Percentiles rank a stretch among this genome's conserved stretches.
phyloP scores from a whole-genome alignment of 2,329 filamentous ascomycete species.

The Pyrenophora teres region DNA sequence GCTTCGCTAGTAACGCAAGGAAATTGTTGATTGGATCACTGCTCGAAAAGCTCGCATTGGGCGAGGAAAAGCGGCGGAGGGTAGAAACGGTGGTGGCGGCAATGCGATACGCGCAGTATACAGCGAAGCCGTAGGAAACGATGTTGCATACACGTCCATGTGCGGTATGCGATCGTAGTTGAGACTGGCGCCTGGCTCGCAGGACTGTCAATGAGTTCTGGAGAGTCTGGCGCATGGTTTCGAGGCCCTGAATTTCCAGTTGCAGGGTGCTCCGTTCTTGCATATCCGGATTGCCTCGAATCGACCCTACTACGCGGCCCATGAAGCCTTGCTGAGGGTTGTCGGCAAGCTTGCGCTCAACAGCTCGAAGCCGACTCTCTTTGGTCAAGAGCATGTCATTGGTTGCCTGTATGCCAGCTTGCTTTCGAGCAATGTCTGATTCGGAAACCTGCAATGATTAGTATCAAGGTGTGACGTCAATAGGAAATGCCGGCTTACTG shows the following conservation, averaged over 20 bases:
- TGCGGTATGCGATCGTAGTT: slow-evolving; percentile 69
- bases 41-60: slow-evolving; percentile 62
- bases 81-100: slow-evolving; percentile 71
- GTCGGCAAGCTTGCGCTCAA: slow-evolving; percentile 68
- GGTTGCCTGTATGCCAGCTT: slow-evolving; percentile 77
- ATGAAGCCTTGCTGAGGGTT: slow-evolving; percentile 63
- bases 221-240: slow-evolving; percentile 77
- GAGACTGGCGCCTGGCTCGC: slow-evolving; percentile 65
- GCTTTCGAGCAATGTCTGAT: slow-evolving; percentile 74
- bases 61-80: slow-evolving; percentile 62
- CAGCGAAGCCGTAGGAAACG: slow-evolving; percentile 70
- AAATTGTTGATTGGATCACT: slow-evolving; percentile 85
- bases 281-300: slow-evolving; percentile 65
- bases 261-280: slow-evolving; percentile 62
- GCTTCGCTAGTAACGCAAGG: slow-evolving; percentile 76
- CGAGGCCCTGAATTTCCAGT: slow-evolving; percentile 77
- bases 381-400: slow-evolving; percentile 79
- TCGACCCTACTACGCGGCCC: slow-evolving; percentile 72
- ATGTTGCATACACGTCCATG: slow-evolving; percentile 68
- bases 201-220: slow-evolving; percentile 68
- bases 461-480: not conserved
- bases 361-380: slow-evolving; percentile 69
- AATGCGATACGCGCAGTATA: slow-evolving; percentile 86
- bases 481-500: slow-evolving; percentile 46
- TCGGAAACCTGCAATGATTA: slow-evolving; percentile 62